phyloP scores from a whole-genome alignment of 306 rosid species.

The Phaseolus lunatus region DNA sequence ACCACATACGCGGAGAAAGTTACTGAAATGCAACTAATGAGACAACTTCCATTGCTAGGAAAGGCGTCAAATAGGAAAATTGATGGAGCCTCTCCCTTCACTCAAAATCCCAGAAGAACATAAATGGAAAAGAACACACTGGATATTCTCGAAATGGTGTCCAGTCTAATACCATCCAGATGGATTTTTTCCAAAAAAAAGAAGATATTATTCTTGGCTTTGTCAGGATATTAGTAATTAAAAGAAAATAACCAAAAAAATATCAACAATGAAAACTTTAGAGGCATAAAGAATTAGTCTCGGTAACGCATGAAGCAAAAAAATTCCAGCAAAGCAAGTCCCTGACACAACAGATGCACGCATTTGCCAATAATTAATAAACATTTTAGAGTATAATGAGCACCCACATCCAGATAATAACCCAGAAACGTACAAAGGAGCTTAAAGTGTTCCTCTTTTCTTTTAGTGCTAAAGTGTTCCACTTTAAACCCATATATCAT shows the following conservation, averaged over 20 bases:
- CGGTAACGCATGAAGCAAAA: slow-evolving; percentile 4
- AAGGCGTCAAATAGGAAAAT: slow-evolving; percentile 4
- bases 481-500: slow-evolving; percentile 5
- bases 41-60: slow-evolving; percentile 29
- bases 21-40: background rate
- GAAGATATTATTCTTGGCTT: background rate
- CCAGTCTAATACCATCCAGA: slow-evolving; percentile 26
- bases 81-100: background rate
- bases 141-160: slow-evolving; percentile 20
- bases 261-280: background rate
- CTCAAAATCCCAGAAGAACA: slow-evolving; percentile 15
- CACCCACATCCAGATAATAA: slow-evolving; percentile 37
- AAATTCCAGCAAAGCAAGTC: background rate
- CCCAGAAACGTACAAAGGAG: slow-evolving; percentile 51
- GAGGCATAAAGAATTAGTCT: slow-evolving; percentile 27
- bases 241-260: background rate
- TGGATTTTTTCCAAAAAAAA: background rate
- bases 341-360: slow-evolving; percentile 7
- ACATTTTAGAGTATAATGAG: slow-evolving; percentile 16
- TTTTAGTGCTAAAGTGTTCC: background rate
- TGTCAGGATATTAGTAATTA: background rate
- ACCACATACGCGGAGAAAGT: slow-evolving; percentile 25
- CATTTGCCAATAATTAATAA: background rate
- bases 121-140: background rate
- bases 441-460: background rate